These are phyloP conservation scores for Amphibolis antarctica DNA, from an alignment of 106 monocot genomes.

Conservation along the genomic window DNA sequence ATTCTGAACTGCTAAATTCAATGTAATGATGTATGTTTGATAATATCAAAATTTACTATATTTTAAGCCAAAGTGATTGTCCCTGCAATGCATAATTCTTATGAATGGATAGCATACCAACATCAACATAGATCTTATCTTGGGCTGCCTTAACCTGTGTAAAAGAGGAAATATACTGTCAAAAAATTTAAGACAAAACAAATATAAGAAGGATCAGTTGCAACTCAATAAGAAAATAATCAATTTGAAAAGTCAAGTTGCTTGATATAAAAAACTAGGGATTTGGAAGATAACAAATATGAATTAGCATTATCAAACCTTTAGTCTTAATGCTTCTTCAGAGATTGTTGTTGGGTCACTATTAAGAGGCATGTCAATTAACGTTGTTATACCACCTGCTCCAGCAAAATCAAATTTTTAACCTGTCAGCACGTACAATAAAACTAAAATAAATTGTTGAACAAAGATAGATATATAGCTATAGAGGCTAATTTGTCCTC, in stretches of 20 bases:
- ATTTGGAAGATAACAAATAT: not conserved
- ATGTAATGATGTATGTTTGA: too few relatives aligned
- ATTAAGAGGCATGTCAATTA: slow-evolving; percentile 98
- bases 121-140: slow-evolving; percentile 83
- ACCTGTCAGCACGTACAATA: not conserved
- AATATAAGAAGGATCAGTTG: too few relatives aligned
- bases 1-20: too few relatives aligned
- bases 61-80: not conserved
- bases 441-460: not conserved
- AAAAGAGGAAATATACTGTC: not conserved
- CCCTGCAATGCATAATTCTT: not conserved
- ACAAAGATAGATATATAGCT: too few relatives aligned
- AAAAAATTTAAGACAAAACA: not conserved
- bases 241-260: too few relatives aligned
- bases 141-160: slow-evolving; percentile 64
- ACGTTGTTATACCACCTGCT: slow-evolving; percentile 87
- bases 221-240: too few relatives aligned
- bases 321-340: slow-evolving; percentile 62
- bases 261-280: not conserved
- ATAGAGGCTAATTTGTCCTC: too few relatives aligned
- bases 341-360: slow-evolving; percentile 76
- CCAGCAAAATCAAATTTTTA: not conserved
- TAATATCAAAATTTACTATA: too few relatives aligned
- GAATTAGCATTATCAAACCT: slow-evolving; percentile 31
- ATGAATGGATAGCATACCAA: slow-evolving; percentile 38